These are phyloP conservation scores for Rhynchosporium secalis DNA, from an alignment of 2,329 filamentous ascomycete species.

Conservation along the genomic window DNA sequence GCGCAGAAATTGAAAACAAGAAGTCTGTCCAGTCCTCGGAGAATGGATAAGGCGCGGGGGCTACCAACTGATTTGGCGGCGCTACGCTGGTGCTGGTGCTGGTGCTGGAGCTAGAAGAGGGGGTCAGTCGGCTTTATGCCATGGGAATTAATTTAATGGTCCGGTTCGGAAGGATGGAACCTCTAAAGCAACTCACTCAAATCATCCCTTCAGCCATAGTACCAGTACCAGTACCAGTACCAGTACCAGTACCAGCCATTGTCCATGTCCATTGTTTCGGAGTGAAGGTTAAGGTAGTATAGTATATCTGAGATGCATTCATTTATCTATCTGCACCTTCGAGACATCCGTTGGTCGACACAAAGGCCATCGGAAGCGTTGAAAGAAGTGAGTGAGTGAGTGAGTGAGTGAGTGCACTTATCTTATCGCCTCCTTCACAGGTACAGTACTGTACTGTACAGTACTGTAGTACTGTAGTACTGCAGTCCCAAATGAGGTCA, in stretches of 20 bases:
- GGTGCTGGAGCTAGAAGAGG: not conserved
- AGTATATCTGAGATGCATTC: not conserved
- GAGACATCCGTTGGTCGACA: too few relatives aligned
- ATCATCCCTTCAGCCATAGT: not conserved
- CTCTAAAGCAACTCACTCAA: not conserved
- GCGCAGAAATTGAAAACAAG: not conserved
- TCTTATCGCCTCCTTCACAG: too few relatives aligned
- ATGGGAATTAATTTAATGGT: not conserved
- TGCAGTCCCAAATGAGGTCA: too few relatives aligned
- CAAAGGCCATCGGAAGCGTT: too few relatives aligned
- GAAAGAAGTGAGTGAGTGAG: too few relatives aligned
- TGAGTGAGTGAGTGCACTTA: too few relatives aligned
- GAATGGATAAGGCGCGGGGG: not conserved
- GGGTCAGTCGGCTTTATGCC: not conserved
- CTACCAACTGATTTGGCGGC: not conserved
- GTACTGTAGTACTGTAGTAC: too few relatives aligned
- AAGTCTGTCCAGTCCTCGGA: not conserved
- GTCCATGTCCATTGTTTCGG: not conserved
- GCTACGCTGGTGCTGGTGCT: too few relatives aligned
- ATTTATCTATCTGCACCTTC: not conserved
- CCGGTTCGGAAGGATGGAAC: not conserved
- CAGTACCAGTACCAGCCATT: not conserved
- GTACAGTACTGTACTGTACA: too few relatives aligned
- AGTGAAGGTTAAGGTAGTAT: not conserved
- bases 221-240: too few relatives aligned